Percentiles rank a stretch among this genome's conserved stretches.
Evolutionary conservation across 805 yeast species (phyloP).

Genomic region (Komagataella ulmi): DNA sequence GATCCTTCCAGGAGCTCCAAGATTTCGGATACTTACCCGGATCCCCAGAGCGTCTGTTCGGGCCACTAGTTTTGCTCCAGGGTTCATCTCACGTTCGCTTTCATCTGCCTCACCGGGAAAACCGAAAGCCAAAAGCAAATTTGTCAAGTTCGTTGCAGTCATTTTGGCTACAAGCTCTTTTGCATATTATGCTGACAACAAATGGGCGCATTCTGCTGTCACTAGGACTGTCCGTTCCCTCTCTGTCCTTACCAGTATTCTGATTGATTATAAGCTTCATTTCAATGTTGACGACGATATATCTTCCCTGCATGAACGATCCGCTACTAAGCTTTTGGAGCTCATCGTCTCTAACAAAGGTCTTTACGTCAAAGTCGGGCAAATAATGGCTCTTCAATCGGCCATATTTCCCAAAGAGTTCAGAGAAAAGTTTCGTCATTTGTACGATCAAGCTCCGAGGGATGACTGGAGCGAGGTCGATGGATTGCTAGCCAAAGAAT

Average conservation of each 20-base stretch:
- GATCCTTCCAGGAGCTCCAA: not conserved
- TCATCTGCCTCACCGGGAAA: not conserved
- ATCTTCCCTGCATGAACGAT: conserved; percentile 44
- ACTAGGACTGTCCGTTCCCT: conserved; percentile 40
- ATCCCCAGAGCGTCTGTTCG: not conserved
- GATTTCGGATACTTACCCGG: not conserved
- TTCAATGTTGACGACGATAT: conserved; percentile 31
- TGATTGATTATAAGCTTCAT: conserved; percentile 45
- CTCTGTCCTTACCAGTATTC: conserved; percentile 32
- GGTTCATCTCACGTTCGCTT: not conserved
- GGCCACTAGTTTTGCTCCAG: not conserved
- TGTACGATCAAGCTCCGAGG: conserved; percentile 59
- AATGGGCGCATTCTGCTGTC: conserved; percentile 32
- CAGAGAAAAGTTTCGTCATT: conserved; percentile 37
- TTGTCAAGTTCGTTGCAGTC: not conserved
- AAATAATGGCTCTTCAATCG: conserved; percentile 68
- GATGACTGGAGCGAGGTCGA: conserved; percentile 39
- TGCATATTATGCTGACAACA: conserved; percentile 16
- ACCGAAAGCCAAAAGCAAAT: not conserved
- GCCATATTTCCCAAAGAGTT: conserved; percentile 50
- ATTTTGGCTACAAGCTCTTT: not conserved
- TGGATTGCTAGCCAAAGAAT: conserved; percentile 20
- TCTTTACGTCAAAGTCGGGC: conserved; percentile 65
- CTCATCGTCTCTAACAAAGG: conserved; percentile 37
- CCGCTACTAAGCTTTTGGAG: conserved; percentile 35